Base-by-base conservation (phyloP, 208 protist genomes). In the Crithidia bombi region DNA sequence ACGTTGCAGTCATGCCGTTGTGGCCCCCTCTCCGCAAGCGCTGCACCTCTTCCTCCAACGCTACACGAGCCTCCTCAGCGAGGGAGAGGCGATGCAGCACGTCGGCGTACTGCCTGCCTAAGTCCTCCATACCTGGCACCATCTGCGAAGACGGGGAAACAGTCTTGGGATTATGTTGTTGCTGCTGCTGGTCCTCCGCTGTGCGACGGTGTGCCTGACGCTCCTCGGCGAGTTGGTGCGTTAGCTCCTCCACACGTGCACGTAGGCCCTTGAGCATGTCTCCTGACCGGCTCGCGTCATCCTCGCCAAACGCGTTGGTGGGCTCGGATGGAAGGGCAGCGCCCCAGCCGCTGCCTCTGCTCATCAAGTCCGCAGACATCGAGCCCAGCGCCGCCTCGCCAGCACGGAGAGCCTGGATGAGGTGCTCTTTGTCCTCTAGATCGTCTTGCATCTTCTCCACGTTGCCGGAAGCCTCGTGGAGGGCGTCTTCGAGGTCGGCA, bases 81-180 rank as follows among this genome's bases (percentile, higher is more conserved):
- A 69, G 30, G 14, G 44, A 19, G 6, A 79, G 79, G 19, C 68
- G 52, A 30, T 69, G 71, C 47, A 77, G 70, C 5, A 68, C 50
- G 7, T 78, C 74, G 1, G 69, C 78, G 49, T 73, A 79, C 50
- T 78, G 69, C 21, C 76, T 65, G 19, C 68, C 64, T 17, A 80
- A 33, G 44, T 74, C 69, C 61, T 82, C 65, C 78, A 85, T 82
- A 19, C 63, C 66, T 6, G 67, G 68, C 57, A 74, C 46, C 64
- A 72, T 49, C 30, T 47, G 43, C n/a, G 56, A 44, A 14, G 46
- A 49, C 32, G 19, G 43, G 32, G 32, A 36, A 6, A 7, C 26
- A 14, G 38, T 30, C 11, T 17, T 33, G n/a, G 47, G 33, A 2
- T 0, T 1, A 26, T 63, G 41, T 17, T 54, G 39, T 28, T 54